These are phyloP conservation scores for Monascus purpureus DNA, from an alignment of 495 filamentous ascomycete species.

Conservation along the genomic window DNA sequence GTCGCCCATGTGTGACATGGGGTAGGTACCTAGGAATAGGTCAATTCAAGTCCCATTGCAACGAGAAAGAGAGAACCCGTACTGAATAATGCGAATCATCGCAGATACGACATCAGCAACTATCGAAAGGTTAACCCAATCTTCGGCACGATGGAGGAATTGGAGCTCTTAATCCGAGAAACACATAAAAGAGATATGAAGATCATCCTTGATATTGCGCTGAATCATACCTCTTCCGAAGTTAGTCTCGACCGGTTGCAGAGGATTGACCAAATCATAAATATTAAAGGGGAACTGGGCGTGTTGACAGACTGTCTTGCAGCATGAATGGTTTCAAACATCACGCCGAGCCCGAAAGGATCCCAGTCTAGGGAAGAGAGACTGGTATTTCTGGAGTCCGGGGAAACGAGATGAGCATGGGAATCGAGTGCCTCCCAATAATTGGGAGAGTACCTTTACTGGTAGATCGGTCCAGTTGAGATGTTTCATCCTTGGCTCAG, in stretches of 20 bases:
- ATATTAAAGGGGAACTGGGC: no score
- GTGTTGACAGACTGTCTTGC: no score
- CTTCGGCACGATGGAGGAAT: conserved; percentile 39
- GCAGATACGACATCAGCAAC: conserved; percentile 40
- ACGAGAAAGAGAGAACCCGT: no score
- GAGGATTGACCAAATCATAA: no score
- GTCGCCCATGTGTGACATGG: conserved; percentile 28
- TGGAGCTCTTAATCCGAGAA: conserved; percentile 36
- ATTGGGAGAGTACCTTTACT: conserved; percentile 33
- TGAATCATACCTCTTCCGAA: conserved; percentile 47
- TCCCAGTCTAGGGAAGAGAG: conserved; percentile 18
- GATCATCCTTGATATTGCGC: conserved; percentile 47
- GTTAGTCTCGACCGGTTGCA: not conserved
- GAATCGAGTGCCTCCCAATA: conserved; percentile 37
- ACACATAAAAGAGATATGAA: conserved; percentile 36
- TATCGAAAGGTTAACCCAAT: conserved; percentile 39
- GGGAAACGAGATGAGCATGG: conserved; percentile 26
- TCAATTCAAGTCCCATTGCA: not conserved
- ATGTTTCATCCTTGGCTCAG: conserved; percentile 5
- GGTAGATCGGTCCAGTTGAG: not conserved
- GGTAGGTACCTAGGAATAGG: no score
- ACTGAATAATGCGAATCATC: no score
- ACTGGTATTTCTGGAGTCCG: conserved; percentile 42
- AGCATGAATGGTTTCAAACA: conserved; percentile 53
- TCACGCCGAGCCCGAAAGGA: conserved; percentile 22